Percentiles rank a stretch among this genome's conserved stretches.
Evolutionary conservation across 331 rosid species (phyloP).

Genomic region (Acacia pycnantha): DNA sequence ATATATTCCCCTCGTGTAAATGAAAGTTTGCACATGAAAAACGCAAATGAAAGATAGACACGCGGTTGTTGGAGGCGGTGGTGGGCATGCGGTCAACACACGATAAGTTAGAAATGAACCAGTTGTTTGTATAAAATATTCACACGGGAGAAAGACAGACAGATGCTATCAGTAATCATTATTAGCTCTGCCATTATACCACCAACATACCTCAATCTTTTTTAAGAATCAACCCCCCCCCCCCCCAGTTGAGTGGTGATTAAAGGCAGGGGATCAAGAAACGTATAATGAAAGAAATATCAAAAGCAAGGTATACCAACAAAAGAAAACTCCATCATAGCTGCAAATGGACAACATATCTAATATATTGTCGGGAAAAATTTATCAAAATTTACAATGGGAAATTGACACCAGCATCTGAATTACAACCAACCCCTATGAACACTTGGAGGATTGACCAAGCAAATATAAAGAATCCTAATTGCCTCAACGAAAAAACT

Average conservation of each 20-base stretch:
- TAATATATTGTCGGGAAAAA: constrained; percentile 19
- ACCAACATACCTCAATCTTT: constrained; percentile 3
- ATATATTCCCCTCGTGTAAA: no score
- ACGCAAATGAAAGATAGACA: not conserved
- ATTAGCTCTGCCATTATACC: not conserved
- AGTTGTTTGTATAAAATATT: not conserved
- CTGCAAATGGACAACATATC: constrained; percentile 29
- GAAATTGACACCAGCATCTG: constrained; percentile 24
- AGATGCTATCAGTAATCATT: not conserved
- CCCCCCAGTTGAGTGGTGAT: not conserved
- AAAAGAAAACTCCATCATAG: not conserved
- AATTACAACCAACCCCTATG: constrained; percentile 36
- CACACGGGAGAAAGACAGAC: not conserved
- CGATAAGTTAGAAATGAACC: not conserved
- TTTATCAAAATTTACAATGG: constrained; percentile 40
- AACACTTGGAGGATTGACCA: constrained; percentile 32
- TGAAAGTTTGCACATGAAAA: not conserved
- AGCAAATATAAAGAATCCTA: constrained; percentile 37
- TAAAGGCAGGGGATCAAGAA: not conserved
- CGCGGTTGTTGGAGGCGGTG: not conserved
- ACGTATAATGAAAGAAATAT: constrained; percentile 3
- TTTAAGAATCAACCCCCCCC: constrained; percentile 11
- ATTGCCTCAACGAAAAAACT: constrained; percentile 23
- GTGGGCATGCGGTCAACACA: not conserved
- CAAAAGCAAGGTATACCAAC: not conserved